phyloP scores from a whole-genome alignment of 1,284 basidiomycete species.

The Leccinum fallax region DNA sequence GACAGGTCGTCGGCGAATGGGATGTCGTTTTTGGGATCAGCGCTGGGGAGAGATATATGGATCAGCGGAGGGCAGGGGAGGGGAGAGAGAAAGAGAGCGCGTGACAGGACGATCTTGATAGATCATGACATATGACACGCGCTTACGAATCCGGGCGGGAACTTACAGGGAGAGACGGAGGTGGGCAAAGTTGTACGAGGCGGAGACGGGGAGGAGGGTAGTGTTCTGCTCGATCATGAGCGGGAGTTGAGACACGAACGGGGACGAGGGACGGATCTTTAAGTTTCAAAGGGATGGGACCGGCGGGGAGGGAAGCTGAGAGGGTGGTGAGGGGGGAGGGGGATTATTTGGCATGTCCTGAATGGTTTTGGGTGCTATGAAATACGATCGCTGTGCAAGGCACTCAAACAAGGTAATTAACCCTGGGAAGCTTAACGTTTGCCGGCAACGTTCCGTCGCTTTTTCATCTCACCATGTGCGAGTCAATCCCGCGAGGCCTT shows the following conservation, averaged over 20 bases:
- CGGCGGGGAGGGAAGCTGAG: constrained; percentile 8
- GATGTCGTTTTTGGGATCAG: constrained; percentile 43
- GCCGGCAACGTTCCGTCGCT: constrained; percentile 34
- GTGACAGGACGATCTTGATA: constrained; percentile 31
- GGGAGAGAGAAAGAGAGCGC: constrained; percentile 6
- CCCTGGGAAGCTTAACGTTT: constrained; percentile 37
- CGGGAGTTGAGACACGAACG: constrained; percentile 13
- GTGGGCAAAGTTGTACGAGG: constrained; percentile 59
- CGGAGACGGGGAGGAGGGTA: constrained; percentile 46
- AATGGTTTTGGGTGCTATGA: constrained; percentile 24
- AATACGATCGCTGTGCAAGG: constrained; percentile 40
- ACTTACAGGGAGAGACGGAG: constrained; percentile 63
- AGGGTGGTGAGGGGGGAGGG: constrained; percentile 10
- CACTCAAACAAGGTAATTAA: constrained; percentile 36
- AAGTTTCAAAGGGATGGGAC: constrained; percentile 8
- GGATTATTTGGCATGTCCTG: constrained; percentile 1
- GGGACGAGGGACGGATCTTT: constrained; percentile 16
- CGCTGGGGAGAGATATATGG: constrained; percentile 27
- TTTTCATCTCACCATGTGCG: constrained; percentile 33
- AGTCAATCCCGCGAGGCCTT: constrained; percentile 33
- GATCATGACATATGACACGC: constrained; percentile 35
- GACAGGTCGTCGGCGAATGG: constrained; percentile 48
- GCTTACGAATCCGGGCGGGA: constrained; percentile 14
- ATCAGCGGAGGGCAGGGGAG: constrained; percentile 10
- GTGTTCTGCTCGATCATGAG: constrained; percentile 47